These are phyloP conservation scores for Apophysomyces variabilis DNA, from an alignment of 371 early-diverging fungal genomes.

Conservation along the genomic window DNA sequence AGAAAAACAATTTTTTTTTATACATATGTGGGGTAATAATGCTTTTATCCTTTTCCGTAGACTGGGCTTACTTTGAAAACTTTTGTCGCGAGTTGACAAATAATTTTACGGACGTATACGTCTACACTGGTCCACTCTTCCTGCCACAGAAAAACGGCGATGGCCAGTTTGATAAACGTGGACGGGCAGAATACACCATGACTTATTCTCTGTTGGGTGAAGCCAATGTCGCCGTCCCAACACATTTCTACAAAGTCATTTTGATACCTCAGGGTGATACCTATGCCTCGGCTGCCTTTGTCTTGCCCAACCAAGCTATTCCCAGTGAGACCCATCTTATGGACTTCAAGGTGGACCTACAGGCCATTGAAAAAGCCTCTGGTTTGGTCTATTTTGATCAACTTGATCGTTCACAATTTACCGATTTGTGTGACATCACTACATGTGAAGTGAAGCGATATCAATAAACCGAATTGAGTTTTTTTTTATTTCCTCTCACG, in stretches of 20 bases:
- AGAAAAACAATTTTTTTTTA: no score
- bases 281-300: conserved; percentile 72
- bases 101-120: conserved; percentile 71
- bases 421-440: conserved; percentile 39
- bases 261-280: conserved; percentile 45
- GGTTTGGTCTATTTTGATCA: conserved; percentile 76
- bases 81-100: conserved; percentile 72
- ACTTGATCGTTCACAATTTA: conserved; percentile 48
- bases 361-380: conserved; percentile 72
- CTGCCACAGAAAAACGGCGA: conserved; percentile 61
- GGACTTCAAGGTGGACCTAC: conserved; percentile 69
- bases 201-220: conserved; percentile 74
- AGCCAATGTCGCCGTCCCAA: conserved; percentile 87
- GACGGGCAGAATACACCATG: conserved; percentile 26
- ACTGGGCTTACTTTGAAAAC: conserved; percentile 79
- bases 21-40: neutral
- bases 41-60: conserved; percentile 21
- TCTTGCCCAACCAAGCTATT: conserved; percentile 82
- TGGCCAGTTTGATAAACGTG: conserved; percentile 31
- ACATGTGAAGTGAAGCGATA: conserved; percentile 21
- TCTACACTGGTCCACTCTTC: conserved; percentile 80
- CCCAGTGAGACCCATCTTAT: conserved; percentile 59
- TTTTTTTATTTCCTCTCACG: no score
- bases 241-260: conserved; percentile 88
- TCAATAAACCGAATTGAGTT: neutral